phyloP scores from a whole-genome alignment of 179 eudicot species.

The Patellifolia procumbens region DNA sequence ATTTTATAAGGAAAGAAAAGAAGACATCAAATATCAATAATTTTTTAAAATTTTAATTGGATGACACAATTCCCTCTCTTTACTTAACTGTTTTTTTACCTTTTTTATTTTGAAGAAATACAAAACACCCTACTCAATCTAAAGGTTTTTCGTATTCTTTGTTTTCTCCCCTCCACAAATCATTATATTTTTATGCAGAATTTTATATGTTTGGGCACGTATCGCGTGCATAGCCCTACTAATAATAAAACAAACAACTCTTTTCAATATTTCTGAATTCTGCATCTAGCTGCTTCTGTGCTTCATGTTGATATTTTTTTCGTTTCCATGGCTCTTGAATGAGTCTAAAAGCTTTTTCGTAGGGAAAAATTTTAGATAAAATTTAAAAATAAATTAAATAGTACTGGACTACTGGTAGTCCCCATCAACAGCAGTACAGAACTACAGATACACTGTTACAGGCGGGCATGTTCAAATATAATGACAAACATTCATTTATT shows the following conservation, averaged over 20 bases:
- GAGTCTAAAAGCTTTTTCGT: slow-evolving; percentile 2
- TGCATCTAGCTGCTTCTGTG: background rate
- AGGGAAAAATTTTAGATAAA: background rate
- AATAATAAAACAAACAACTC: slow-evolving; percentile 4
- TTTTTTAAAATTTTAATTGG: too few relatives aligned
- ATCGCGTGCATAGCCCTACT: background rate
- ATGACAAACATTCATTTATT: background rate
- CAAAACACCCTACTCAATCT: too few relatives aligned
- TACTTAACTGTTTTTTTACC: too few relatives aligned
- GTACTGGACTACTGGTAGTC: background rate
- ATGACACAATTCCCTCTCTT: too few relatives aligned
- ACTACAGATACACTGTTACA: background rate
- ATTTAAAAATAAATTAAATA: background rate
- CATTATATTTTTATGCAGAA: background rate
- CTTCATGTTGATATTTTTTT: background rate
- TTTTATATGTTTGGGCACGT: background rate
- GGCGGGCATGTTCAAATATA: background rate
- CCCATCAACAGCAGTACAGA: background rate
- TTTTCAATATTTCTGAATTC: background rate
- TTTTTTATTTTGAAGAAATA: too few relatives aligned
- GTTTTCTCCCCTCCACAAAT: too few relatives aligned
- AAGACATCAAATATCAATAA: too few relatives aligned
- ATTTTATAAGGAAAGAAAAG: too few relatives aligned
- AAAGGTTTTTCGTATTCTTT: background rate
- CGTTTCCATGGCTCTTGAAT: background rate